phyloP scores from a whole-genome alignment of 371 early-diverging fungal species.

The Lichtheimia ornata region DNA sequence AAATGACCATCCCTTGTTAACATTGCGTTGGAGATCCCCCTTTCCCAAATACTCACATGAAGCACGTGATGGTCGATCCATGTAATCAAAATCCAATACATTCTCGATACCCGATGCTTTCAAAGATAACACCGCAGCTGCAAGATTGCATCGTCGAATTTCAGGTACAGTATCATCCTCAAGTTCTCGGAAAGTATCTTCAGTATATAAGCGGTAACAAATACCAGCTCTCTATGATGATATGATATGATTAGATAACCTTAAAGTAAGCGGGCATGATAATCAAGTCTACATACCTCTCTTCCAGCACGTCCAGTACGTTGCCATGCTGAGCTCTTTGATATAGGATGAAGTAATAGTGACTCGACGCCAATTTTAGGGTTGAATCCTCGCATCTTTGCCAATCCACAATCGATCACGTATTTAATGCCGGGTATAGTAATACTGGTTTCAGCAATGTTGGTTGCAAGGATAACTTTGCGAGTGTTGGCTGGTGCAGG shows the following conservation, averaged over 20 bases:
- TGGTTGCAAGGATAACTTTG: constrained; percentile 95
- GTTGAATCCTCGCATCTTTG: constrained; percentile 97
- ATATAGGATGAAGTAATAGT: constrained; percentile 84
- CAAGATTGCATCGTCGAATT: constrained; percentile 90
- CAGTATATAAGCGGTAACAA: constrained; percentile 94
- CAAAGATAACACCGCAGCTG: constrained; percentile 83
- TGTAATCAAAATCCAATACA: constrained; percentile 89
- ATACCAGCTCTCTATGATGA: constrained; percentile 38
- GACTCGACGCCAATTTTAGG: constrained; percentile 93
- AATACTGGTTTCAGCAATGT: constrained; percentile 98
- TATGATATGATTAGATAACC: not conserved
- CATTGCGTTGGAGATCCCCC: not conserved
- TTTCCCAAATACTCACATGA: constrained; percentile 42
- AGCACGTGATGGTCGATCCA: constrained; percentile 86
- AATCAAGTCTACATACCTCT: constrained; percentile 62
- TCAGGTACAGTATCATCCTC: constrained; percentile 90
- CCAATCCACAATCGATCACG: constrained; percentile 97
- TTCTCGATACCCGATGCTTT: constrained; percentile 91
- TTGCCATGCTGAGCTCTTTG: constrained; percentile 95
- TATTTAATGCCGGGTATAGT: constrained; percentile 98
- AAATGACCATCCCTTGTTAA: constrained; percentile 9
- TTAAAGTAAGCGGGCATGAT: not conserved
- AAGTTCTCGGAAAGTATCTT: constrained; percentile 78
- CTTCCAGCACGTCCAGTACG: constrained; percentile 97
- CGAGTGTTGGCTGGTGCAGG: constrained; percentile 84